Base-by-base conservation (phyloP, 352 stramenopile species). In the Phytophthora aleatoria region DNA sequence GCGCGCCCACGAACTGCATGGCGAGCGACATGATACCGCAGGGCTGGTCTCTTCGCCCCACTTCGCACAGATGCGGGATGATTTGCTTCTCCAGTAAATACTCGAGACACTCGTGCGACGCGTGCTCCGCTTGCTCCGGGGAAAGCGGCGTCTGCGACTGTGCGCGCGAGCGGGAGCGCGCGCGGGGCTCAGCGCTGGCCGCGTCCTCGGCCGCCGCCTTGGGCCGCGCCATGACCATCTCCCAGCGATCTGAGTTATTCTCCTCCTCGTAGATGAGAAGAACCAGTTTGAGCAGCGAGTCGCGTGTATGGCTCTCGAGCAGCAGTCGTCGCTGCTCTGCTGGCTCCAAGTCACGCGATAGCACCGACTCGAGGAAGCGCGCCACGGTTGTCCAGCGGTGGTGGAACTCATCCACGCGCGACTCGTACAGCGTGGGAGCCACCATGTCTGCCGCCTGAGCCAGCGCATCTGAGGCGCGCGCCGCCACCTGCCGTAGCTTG, bases 241-340 rank as follows among this genome's bases (percentile, higher is more conserved):
- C 84, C 53, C 85, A 71, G 10, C 77, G 77, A 57, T 96, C 85
- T 13, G 79, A 79, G 31, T 78, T 83, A 61, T 87, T 91, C 50
- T 96, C 87, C 54, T 96, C 87, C 27, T 85, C 83, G 68, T 89
- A 92, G 64, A 96, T 90, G 26, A 96, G 76, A 69, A 94, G 73
- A 67, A 96, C 87, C 50, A 96, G 75, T 74, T 92, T 93, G 44
- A 92, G 78, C 44, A 96, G 67, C 55, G 84, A 91, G 57, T 96
- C 85, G 50, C 84, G 81, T 45, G 84, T 94, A 71, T 91, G 84
- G 13, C 81, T 92, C 35, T 95, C 84, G 16, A 90, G 77, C 43
- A 95, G 64, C 44, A 92, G 70, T 1, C 81, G 80, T n/a, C 85
- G 80, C 71, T 95, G 87, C 66, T 93, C 83, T 31, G 55, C 59